Evolutionary conservation across 139 green algal species (phyloP), one percentile per base, ranked within the genome.

Genomic region (Closterium sp.): DNA sequence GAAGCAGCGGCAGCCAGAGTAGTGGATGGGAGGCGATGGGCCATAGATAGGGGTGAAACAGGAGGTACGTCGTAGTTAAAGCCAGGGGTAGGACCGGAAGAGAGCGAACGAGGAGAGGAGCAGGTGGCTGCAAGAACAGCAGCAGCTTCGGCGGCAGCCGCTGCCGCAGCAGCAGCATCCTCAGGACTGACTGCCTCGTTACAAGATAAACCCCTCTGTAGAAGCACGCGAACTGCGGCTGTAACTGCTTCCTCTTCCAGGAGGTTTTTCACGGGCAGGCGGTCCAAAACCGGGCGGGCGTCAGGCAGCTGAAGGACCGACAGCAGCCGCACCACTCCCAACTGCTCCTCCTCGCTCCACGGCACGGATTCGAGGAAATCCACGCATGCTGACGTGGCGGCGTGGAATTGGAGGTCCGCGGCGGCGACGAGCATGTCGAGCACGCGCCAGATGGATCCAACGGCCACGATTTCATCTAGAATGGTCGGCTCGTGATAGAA

Each of bases 271-370:
- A 79, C 62, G 62, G 62, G 62, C 62, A 79, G 62, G 13, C 62
- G 62, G 62, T 79, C 62, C 62, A 79, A 24, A 79, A 79, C 62
- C 17, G 62, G 62, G 62, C 62, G 62, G 62, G 62, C 62, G 62
- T 79, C 62, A 13, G 62, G 62, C 62, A 79, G 62, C 62, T 79
- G 62, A 79, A 79, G 62, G 17, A 79, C 17, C 17, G 62, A 79
- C 62, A 79, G 62, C 62, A 79, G 62, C 62, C 62, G 62, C 62
- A 79, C 62, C 17, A 79, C 62, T 24, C 62, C 62, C 17, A 79
- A 24, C n/a, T 87, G 85, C 85, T 87, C 85, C 28, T 87, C 85
- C 10, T 87, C 85, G 85, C 85, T 87, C 85, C 85, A 87, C 28
- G 85, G 85, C 10, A 87, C 85, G 10, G 85, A 87, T 24, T 87